These are phyloP conservation scores for Fusarium fujikuroi DNA, from an alignment of 2,329 filamentous ascomycete species.

Conservation along the genomic window DNA sequence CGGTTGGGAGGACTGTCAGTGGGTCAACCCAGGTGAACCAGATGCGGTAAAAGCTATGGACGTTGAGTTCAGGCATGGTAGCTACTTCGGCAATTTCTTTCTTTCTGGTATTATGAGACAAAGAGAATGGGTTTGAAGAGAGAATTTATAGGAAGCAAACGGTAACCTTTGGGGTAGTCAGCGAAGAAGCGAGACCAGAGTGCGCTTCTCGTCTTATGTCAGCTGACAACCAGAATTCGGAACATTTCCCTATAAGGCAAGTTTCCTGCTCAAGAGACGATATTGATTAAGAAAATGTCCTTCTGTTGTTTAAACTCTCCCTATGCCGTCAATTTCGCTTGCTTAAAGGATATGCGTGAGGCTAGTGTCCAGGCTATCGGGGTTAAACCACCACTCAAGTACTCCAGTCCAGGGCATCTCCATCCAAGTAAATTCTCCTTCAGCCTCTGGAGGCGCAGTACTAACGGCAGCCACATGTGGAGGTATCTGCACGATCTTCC, in stretches of 20 bases:
- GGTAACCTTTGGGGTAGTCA: not conserved
- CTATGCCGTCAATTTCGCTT: accelerated
- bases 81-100: not conserved
- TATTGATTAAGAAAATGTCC: accelerated
- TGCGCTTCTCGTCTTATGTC: not conserved
- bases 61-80: conserved; percentile 5
- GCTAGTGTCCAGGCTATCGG: conserved; percentile 1
- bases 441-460: accelerated
- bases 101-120: not conserved
- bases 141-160: not conserved
- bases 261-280: not conserved
- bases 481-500: not conserved
- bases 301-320: not conserved
- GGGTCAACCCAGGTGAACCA: conserved; percentile 42
- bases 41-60: conserved; percentile 33
- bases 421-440: not conserved
- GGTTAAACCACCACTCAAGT: conserved; percentile 22
- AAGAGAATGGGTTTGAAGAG: not conserved
- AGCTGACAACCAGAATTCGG: not conserved
- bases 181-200: not conserved
- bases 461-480: not conserved
- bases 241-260: not conserved
- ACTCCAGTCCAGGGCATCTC: conserved; percentile 6
- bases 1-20: conserved; percentile 19
- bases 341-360: not conserved